These are phyloP conservation scores for Leptodontidium sp. DNA, from an alignment of 2,329 filamentous ascomycete species.

Conservation along the genomic window DNA sequence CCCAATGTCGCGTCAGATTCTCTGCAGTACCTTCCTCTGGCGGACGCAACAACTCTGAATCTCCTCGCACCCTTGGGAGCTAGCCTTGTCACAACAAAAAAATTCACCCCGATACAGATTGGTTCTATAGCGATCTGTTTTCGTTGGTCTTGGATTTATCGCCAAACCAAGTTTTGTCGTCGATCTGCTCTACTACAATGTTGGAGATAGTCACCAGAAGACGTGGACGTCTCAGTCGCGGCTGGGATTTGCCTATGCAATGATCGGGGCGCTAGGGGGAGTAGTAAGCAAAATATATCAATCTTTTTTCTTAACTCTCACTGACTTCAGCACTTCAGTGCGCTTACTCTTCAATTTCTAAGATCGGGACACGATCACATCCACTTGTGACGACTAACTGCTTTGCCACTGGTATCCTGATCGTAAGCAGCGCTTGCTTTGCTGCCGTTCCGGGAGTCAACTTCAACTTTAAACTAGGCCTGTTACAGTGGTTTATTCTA, in stretches of 20 bases:
- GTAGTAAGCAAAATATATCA: background rate
- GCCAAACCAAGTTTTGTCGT: background rate
- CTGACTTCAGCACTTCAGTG: background rate
- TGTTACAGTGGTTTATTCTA: background rate
- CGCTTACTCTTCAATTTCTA: background rate
- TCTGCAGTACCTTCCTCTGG: background rate
- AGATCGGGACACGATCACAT: background rate
- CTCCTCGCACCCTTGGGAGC: background rate
- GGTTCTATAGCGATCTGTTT: background rate
- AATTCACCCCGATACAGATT: background rate
- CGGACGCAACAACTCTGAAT: background rate
- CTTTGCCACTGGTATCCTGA: background rate
- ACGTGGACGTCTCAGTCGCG: too few relatives aligned
- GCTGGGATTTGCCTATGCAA: too few relatives aligned
- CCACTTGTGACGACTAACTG: background rate
- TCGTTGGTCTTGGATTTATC: background rate
- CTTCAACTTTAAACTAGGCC: background rate
- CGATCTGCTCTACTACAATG: background rate
- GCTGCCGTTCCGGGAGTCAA: background rate
- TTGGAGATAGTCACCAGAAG: background rate
- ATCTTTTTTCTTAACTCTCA: background rate
- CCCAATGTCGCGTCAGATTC: background rate
- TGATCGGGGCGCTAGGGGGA: background rate
- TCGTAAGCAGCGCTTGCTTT: background rate
- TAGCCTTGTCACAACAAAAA: background rate